Base-by-base conservation (phyloP, 2,329 filamentous ascomycete genomes). In the Aspergillus sp. region DNA sequence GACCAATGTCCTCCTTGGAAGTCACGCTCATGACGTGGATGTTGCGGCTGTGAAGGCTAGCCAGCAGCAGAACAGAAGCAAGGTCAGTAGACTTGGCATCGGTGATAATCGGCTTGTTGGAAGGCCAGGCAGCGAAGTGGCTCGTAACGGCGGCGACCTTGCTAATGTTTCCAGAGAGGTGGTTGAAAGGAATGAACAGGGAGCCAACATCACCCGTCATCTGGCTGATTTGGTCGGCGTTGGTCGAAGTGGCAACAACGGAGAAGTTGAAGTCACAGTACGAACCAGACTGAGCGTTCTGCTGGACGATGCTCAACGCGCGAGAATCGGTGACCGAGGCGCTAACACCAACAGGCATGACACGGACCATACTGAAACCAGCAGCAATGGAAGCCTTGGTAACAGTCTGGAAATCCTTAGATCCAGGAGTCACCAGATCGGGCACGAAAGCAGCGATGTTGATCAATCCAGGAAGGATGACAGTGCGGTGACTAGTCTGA, bases 251-350 rank as follows among this genome's bases (percentile, higher is more conserved):
- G 30, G 87, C 87, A 35, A 84, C 82, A 58, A 92, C 84, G 19
- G 88, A 90, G 72, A 90, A 82, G 76, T 92, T 92, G 78, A 84
- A 92, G 70, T 92, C 88, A 65, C 87, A 90, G 72, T 81, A 86
- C 2, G 83, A 82, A 49, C 84, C 84, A 46, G 77, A 76, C 69
- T 86, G 85, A 61, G 82, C 83, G 69, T 88, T 90, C 65, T 84
- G 77, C 69, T 90, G 87, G 20, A 88, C 88, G 55, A 82, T 76
- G 72, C 85, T 88, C 53, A 92, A 70, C n/a, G 85, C 83, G 56
- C 82, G 79, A 47, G 86, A 82, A 70, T 91, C 86, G 1, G 86
- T 89, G 60, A 92, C 84, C 14, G 86, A 87, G 43, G 82, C 84
- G 46, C 89, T 83, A 22, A 89, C 74, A 41, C 88, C 88, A 46